Evolutionary conservation across 306 rosid genomes (phyloP), one percentile per base, ranked within the genome.

Genomic region (Mucuna pruriens): DNA sequence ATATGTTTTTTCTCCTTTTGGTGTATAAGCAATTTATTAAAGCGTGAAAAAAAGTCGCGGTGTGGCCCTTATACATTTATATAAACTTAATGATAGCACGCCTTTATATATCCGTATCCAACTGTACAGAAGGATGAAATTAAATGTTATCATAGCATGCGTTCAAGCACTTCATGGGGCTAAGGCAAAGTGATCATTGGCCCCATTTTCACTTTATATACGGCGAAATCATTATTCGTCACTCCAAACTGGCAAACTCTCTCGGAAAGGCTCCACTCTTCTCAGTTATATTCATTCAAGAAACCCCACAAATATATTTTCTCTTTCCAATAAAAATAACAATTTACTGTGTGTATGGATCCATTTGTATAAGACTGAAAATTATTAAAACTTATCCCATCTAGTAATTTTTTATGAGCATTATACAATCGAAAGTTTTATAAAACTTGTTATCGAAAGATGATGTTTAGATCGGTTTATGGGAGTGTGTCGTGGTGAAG

Each of bases 71-170:
- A 0, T 36, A 65, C 29, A 65, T 65, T 36, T 36, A 65, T 38
- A 65, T 38, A 36, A 4, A 65, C 42, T 65, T 38, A 64, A 34
- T 29, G 71, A 36, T 16, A 36, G 48, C 48, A 16, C 3, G 4
- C 15, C 48, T 64, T 64, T 36, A n/a, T n/a, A 7, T 34, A 12
- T 15, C 66, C 66, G 10, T 60, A 26, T 26, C 20, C 39, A 36
- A 36, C 26, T 64, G 29, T 36, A 9, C 26, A 34, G 36, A 17
- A 36, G 15, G 25, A 64, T 64, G 29, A 64, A 64, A 64, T 64
- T 36, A 64, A 65, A 36, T 65, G 48, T n/a, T 17, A 65, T 65
- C 25, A 65, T 65, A 29, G 49, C 67, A 61, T 61, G 39, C 49
- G 38, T 65, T 65, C 19, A n/a, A 63, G 8, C 3, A n/a, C 13